phyloP scores from a whole-genome alignment of 331 rosid species.

The Pyrus hybrid region DNA sequence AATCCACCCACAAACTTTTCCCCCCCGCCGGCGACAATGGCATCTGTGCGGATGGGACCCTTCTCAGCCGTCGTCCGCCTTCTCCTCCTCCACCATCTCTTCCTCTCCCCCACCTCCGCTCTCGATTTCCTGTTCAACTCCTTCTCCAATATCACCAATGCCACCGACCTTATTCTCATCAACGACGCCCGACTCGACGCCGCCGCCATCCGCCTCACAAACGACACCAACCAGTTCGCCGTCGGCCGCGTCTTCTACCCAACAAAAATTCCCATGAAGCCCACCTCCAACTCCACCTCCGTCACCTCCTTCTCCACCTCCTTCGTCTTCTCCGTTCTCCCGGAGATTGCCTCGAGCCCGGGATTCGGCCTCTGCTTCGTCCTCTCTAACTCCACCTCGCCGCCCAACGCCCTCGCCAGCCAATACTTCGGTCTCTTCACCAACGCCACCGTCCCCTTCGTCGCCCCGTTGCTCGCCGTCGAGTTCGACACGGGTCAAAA shows the following conservation, averaged over 20 bases:
- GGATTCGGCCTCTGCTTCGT: conserved; percentile 83
- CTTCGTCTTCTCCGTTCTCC: conserved; percentile 69
- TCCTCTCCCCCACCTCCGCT: conserved; percentile 14
- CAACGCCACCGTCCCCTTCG: conserved; percentile 31
- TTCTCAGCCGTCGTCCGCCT: not conserved
- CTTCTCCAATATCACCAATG: conserved; percentile 33
- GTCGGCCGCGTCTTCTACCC: conserved; percentile 61
- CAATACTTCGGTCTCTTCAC: no score
- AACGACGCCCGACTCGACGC: conserved; percentile 53
- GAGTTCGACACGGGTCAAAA: conserved; percentile 79
- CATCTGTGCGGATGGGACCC: conserved; percentile 9
- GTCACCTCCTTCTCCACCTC: conserved; percentile 70
- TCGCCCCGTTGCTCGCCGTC: conserved; percentile 62
- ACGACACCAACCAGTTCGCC: conserved; percentile 56
- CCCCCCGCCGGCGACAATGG: not conserved
- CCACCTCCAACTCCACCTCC: conserved; percentile 18
- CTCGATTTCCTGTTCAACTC: conserved; percentile 58
- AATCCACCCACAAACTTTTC: not conserved
- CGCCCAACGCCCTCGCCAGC: conserved; percentile 62
- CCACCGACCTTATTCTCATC: conserved; percentile 47
- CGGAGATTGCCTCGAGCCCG: conserved; percentile 49
- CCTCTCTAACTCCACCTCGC: conserved; percentile 55
- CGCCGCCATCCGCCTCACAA: conserved; percentile 63
- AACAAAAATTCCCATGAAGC: conserved; percentile 15
- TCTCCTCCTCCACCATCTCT: not conserved